Evolutionary conservation across 2,329 filamentous ascomycete species (phyloP).

Genomic region (Fusarium sororula): DNA sequence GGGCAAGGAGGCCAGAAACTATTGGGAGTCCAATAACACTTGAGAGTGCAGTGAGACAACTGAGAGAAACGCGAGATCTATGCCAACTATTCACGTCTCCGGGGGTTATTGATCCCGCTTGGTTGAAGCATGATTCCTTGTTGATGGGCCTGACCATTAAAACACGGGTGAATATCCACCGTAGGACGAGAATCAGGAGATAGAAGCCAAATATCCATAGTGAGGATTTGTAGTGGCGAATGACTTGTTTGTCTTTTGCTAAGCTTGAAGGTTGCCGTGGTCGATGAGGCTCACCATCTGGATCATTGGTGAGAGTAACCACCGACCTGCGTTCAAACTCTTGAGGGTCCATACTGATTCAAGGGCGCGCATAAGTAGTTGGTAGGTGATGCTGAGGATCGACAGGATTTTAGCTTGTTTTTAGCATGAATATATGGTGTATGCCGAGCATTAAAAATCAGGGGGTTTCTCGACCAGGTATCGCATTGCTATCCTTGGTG

Average conservation of each 20-base stretch:
- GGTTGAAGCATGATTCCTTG: slow-evolving; percentile 14
- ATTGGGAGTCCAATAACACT: slow-evolving; percentile 9
- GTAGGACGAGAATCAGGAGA: slow-evolving; percentile 3
- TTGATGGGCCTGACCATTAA: slow-evolving; percentile 21
- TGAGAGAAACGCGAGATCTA: not conserved
- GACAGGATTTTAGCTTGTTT: not conserved
- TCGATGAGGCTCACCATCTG: not conserved
- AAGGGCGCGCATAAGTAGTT: not conserved
- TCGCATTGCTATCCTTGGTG: not conserved
- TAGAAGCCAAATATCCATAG: not conserved
- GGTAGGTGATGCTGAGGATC: not conserved
- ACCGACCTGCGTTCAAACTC: not conserved
- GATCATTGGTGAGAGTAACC: not conserved
- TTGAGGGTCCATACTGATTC: not conserved
- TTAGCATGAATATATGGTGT: not conserved
- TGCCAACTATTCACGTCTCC: not conserved
- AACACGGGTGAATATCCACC: slow-evolving; percentile 14
- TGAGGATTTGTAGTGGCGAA: not conserved
- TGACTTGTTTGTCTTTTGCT: not conserved
- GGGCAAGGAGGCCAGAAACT: slow-evolving; percentile 20
- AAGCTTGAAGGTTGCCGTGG: not conserved
- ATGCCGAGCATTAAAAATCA: not conserved
- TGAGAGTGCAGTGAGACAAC: not conserved
- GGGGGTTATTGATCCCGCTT: not conserved
- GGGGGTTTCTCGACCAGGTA: not conserved